phyloP scores from a whole-genome alignment of 305 asterid species.

The Nicotiana rustica region DNA sequence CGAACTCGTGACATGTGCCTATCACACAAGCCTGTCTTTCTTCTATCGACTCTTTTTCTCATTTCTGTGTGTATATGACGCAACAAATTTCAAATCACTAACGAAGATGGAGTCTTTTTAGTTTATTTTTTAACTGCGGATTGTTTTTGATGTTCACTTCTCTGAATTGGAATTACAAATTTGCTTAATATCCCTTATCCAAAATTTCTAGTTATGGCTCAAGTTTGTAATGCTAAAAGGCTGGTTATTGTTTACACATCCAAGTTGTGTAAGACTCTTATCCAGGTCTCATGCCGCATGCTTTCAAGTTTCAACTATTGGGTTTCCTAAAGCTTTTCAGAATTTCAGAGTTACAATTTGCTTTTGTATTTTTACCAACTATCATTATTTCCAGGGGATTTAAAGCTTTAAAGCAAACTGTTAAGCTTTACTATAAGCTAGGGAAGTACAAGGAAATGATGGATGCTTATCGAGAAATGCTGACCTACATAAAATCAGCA shows the following conservation, averaged over 20 bases:
- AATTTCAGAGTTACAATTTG: background rate
- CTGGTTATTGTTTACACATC: background rate
- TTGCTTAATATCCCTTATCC: background rate
- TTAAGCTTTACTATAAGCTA: slow-evolving; percentile 86
- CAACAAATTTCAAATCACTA: slow-evolving; percentile 12
- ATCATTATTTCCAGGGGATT: slow-evolving; percentile 75
- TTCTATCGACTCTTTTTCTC: background rate
- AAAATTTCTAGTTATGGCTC: background rate
- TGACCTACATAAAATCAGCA: slow-evolving; percentile 89
- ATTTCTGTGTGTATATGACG: background rate
- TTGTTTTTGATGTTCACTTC: background rate
- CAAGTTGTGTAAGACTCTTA: background rate
- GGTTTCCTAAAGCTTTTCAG: background rate
- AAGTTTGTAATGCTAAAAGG: background rate
- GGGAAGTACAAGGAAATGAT: slow-evolving; percentile 94
- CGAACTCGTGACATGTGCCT: background rate
- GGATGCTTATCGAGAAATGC: slow-evolving; percentile 92
- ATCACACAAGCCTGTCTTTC: background rate
- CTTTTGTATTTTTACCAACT: background rate
- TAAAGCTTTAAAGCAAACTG: slow-evolving; percentile 96
- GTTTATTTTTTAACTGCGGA: background rate
- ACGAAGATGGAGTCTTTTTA: background rate
- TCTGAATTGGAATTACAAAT: background rate
- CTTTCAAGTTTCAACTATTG: background rate
- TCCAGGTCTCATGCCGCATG: background rate